These are phyloP conservation scores for Trypanosoma conorhini DNA, from an alignment of 208 protist species.

Conservation along the genomic window DNA sequence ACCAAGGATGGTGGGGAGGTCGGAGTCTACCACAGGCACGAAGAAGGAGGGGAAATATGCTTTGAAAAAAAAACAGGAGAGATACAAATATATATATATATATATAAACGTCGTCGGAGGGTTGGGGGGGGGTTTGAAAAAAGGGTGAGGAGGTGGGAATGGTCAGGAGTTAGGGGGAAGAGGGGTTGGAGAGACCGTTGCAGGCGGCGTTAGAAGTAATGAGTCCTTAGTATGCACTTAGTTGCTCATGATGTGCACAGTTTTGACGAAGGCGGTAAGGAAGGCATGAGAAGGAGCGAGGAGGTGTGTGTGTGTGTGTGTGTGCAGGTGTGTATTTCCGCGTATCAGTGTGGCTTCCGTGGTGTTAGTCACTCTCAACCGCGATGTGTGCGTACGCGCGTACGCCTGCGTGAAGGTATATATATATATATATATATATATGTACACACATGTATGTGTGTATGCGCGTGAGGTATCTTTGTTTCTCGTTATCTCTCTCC, in stretches of 20 bases:
- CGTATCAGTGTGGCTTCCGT: not conserved
- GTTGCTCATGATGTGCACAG: not conserved
- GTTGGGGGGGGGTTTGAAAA: no score
- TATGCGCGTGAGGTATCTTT: not conserved
- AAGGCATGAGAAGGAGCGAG: not conserved
- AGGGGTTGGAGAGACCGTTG: not conserved
- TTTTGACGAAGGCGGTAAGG: not conserved
- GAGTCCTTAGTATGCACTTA: not conserved
- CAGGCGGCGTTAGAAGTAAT: no score
- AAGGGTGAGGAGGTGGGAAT: not conserved
- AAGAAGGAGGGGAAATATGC: not conserved
- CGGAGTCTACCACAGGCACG: no score
- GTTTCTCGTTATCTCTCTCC: not conserved
- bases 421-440: constrained; percentile 12
- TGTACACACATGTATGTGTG: constrained; percentile 17
- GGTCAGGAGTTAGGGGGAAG: not conserved
- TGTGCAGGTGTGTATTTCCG: not conserved
- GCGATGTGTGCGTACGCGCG: not conserved
- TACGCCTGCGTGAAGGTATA: not conserved
- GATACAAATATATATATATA: no score
- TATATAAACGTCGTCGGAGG: no score
- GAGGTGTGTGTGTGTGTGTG: not conserved
- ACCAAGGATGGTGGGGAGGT: not conserved
- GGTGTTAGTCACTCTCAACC: no score
- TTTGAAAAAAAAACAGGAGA: not conserved